Evolutionary conservation across 257 asterid species (phyloP).

Genomic region (Gentiana dahurica): DNA sequence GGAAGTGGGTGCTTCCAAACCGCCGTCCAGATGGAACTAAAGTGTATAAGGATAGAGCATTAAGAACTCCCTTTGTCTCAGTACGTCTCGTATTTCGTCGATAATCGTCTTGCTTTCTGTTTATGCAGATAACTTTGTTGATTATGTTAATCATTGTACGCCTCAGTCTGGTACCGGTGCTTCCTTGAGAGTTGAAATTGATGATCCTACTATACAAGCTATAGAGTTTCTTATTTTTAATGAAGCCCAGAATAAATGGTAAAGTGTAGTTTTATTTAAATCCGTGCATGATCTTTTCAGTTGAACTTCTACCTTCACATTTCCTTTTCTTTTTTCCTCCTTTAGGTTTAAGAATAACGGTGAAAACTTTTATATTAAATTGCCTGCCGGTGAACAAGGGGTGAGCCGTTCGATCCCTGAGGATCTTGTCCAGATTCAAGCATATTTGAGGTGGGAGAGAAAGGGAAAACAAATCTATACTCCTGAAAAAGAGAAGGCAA

Average conservation of each 20-base stretch:
- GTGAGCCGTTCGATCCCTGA: constrained; percentile 66
- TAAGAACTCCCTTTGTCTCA: constrained; percentile 76
- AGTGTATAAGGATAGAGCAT: constrained; percentile 69
- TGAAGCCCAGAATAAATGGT: constrained; percentile 85
- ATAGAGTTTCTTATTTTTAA: constrained; percentile 84
- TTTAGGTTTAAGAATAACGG: constrained; percentile 88
- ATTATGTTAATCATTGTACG: constrained; percentile 6
- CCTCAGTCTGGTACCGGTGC: constrained; percentile 65
- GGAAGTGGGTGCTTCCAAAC: constrained; percentile 80
- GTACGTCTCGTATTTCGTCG: constrained; percentile 33
- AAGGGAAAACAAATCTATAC: constrained; percentile 73
- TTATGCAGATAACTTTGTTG: background rate
- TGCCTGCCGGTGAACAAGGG: constrained; percentile 36
- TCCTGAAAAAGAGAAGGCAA: constrained; percentile 82
- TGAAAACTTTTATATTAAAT: constrained; percentile 51
- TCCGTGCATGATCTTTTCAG: background rate
- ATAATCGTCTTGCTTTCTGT: constrained; percentile 6
- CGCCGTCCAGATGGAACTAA: constrained; percentile 70
- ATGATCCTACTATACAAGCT: constrained; percentile 76
- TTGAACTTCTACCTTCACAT: background rate
- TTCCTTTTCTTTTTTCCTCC: constrained; percentile 4
- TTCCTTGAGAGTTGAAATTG: constrained; percentile 67
- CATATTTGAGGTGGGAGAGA: constrained; percentile 96
- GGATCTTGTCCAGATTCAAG: constrained; percentile 94
- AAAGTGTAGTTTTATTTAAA: constrained; percentile 4